phyloP scores from a whole-genome alignment of 106 monocot species.

The Phalaenopsis equestris region DNA sequence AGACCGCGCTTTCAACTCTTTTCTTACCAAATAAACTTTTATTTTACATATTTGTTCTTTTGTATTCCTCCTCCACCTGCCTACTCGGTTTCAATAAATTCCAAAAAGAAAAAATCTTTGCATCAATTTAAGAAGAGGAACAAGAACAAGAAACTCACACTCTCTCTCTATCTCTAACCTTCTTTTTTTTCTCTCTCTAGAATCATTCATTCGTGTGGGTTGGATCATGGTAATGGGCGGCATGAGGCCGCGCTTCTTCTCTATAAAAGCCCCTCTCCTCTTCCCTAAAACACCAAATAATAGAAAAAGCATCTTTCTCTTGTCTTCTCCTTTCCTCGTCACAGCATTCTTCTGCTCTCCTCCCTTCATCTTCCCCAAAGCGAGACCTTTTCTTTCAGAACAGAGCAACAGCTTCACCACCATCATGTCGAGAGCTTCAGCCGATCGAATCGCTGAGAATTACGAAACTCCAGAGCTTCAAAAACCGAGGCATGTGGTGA shows the following conservation, averaged over 20 bases:
- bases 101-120: conserved; percentile 2
- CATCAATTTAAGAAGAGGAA: neutral
- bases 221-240: conserved; percentile 7
- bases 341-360: neutral
- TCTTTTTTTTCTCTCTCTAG: neutral
- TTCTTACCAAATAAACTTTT: neutral
- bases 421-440: conserved; percentile 9
- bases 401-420: conserved; percentile 1
- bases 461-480: conserved; percentile 7
- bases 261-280: conserved; percentile 29
- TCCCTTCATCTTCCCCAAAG: neutral
- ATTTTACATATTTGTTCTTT: neutral
- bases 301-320: conserved; percentile 7
- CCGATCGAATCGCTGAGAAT: neutral
- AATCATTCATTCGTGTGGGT: neutral
- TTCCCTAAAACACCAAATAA: conserved; percentile 16
- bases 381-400: neutral
- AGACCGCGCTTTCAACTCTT: neutral
- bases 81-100: neutral
- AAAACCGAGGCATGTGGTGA: conserved; percentile 42
- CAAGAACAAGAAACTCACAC: neutral
- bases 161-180: neutral
- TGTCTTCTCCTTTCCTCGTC: neutral
- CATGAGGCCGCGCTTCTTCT: neutral
- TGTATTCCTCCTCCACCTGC: neutral